Conservation (phyloP, 2,329 filamentous ascomycete genomes). For the Hymenoscyphus occultus region DNA sequence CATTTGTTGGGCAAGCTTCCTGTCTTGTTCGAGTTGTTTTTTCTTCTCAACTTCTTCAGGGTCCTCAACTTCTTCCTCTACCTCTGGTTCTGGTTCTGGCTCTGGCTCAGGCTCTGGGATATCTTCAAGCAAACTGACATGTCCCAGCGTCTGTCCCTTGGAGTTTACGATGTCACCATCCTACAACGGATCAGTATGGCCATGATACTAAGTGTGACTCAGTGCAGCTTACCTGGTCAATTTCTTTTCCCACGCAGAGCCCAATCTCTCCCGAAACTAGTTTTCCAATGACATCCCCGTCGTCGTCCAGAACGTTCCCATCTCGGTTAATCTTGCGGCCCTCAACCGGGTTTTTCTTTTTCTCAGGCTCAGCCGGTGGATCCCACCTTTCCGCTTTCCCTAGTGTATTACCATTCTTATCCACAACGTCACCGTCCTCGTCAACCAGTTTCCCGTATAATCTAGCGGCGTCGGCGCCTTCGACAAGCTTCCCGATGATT, state of each 20-base stretch:
- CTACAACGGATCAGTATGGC: neutral
- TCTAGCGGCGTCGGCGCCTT: slow-evolving; percentile 64
- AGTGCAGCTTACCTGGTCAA: slow-evolving; percentile 49
- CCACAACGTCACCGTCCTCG: slow-evolving; percentile 77
- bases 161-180: slow-evolving; percentile 70
- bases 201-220: neutral
- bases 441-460: slow-evolving; percentile 74
- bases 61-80: slow-evolving; percentile 46
- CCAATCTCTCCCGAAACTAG: slow-evolving; percentile 65
- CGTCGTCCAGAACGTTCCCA: slow-evolving; percentile 56
- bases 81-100: slow-evolving; percentile 42
- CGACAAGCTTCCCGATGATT: slow-evolving; percentile 67
- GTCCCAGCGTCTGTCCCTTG: slow-evolving; percentile 64
- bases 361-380: slow-evolving; percentile 49
- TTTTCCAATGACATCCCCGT: slow-evolving; percentile 62
- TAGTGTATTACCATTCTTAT: slow-evolving; percentile 65
- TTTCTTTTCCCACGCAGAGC: slow-evolving; percentile 64
- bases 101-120: slow-evolving; percentile 45
- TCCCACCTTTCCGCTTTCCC: slow-evolving; percentile 60
- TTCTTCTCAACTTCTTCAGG: slow-evolving; percentile 54
- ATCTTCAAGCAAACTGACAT: slow-evolving; percentile 63
- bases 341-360: slow-evolving; percentile 50
- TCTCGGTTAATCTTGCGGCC: slow-evolving; percentile 57
- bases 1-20: slow-evolving; percentile 76
- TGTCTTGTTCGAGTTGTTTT: slow-evolving; percentile 61